Conservation (phyloP, 1,284 basidiomycete genomes). For the Moesziomyces sp. region DNA sequence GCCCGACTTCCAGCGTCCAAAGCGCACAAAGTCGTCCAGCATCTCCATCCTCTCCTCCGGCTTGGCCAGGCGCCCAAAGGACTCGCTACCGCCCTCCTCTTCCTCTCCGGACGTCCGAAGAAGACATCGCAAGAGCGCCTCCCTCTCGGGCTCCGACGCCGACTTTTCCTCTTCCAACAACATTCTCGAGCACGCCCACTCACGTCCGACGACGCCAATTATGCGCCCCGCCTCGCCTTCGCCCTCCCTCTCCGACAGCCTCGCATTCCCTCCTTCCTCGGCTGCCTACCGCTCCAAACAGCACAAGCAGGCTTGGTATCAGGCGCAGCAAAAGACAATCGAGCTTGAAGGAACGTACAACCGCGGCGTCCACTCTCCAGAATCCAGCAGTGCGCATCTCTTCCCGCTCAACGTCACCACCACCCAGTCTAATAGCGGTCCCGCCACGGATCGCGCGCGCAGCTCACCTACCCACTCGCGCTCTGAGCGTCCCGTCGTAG, state of each 20-base stretch:
- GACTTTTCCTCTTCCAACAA: slow-evolving; percentile 16
- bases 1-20: slow-evolving; percentile 24
- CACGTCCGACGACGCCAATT: slow-evolving; percentile 21
- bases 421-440: not conserved
- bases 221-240: slow-evolving; percentile 30
- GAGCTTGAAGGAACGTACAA: slow-evolving; percentile 31
- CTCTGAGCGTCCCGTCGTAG: slow-evolving; percentile 14
- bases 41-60: slow-evolving; percentile 44
- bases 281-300: slow-evolving; percentile 17
- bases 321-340: slow-evolving; percentile 50
- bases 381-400: slow-evolving; percentile 13
- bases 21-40: slow-evolving; percentile 45
- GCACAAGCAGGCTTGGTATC: slow-evolving; percentile 51
- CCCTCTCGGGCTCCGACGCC: slow-evolving; percentile 31
- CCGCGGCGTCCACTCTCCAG: slow-evolving; percentile 2
- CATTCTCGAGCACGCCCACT: slow-evolving; percentile 2
- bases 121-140: slow-evolving; percentile 38
- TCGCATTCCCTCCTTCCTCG: slow-evolving; percentile 3
- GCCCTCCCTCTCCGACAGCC: slow-evolving; percentile 25
- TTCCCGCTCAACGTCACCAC: slow-evolving; percentile 39
- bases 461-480: slow-evolving; percentile 7
- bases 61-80: slow-evolving; percentile 18
- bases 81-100: not conserved
- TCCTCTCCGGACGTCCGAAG: slow-evolving; percentile 2
- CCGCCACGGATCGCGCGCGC: slow-evolving; percentile 1